Evolutionary conservation across 257 asterid species (phyloP).

Genomic region (Leonotis leonurus): DNA sequence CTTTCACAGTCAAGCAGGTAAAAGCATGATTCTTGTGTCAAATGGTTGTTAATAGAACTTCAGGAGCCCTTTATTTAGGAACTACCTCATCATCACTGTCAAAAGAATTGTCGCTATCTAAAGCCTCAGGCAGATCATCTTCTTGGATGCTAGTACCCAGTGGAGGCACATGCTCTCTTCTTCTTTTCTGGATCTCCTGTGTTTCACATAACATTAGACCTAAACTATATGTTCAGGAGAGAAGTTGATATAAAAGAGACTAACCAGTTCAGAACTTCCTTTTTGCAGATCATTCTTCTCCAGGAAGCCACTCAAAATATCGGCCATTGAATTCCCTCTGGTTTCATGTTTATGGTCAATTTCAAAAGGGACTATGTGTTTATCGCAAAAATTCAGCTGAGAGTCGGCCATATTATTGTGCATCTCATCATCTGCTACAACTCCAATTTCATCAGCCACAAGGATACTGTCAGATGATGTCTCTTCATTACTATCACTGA

Average conservation of each 20-base stretch:
- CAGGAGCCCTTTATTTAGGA: constrained; percentile 13
- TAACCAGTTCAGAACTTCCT: constrained; percentile 44
- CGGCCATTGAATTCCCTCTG: constrained; percentile 57
- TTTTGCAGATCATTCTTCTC: constrained; percentile 30
- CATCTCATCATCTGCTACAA: constrained; percentile 23
- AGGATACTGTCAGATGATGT: constrained; percentile 22
- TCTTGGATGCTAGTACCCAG: constrained; percentile 34
- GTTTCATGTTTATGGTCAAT: constrained; percentile 22
- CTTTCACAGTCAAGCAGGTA: constrained; percentile 10
- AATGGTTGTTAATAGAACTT: constrained; percentile 10
- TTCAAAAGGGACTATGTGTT: constrained; percentile 28
- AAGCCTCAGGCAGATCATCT: constrained; percentile 39
- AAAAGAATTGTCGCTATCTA: constrained; percentile 32
- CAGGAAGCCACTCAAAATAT: constrained; percentile 50
- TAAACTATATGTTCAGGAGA: constrained; percentile 1
- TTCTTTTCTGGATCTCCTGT: constrained; percentile 31
- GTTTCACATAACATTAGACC: neutral
- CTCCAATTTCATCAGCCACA: constrained; percentile 23
- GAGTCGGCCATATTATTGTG: constrained; percentile 24
- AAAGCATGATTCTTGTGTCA: constrained; percentile 12
- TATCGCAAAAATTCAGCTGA: constrained; percentile 26
- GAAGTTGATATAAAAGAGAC: constrained; percentile 17
- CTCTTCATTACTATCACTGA: constrained; percentile 25
- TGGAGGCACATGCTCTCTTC: constrained; percentile 20
- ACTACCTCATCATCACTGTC: constrained; percentile 53